A percentile compares a stretch with the other conserved stretches of the same genome.
Evolutionary conservation across 139 green algal genomes (phyloP).

Genomic region (Auxenochlorella protothecoides): DNA sequence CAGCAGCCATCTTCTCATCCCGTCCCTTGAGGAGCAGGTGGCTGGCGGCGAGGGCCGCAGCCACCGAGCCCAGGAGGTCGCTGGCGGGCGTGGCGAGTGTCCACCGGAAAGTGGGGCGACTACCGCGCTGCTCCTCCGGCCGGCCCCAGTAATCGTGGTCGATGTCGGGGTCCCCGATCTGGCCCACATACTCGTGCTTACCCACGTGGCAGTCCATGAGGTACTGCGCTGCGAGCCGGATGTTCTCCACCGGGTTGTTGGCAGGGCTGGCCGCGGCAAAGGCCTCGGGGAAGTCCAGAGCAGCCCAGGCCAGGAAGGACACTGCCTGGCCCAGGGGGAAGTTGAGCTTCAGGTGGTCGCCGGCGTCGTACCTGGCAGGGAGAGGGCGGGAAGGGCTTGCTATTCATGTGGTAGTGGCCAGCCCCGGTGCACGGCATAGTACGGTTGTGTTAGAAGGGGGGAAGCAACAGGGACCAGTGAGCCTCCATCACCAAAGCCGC

Average conservation of each 20-base stretch:
- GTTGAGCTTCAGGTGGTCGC: slow-evolving; percentile 50
- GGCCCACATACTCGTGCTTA: slow-evolving; percentile 19
- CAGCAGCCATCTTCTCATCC: slow-evolving; percentile 28
- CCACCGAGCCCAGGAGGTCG: slow-evolving; percentile 41
- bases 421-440: neutral
- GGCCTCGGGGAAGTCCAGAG: slow-evolving; percentile 39
- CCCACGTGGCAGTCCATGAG: slow-evolving; percentile 35
- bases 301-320: slow-evolving; percentile 38
- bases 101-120: slow-evolving; percentile 18
- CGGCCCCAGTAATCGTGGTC: slow-evolving; percentile 56
- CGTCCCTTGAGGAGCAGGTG: slow-evolving; percentile 35
- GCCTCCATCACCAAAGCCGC: too few relatives aligned
- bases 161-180: slow-evolving; percentile 13
- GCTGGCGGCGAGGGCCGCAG: slow-evolving; percentile 38
- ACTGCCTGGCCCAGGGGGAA: slow-evolving; percentile 44
- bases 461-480: too few relatives aligned
- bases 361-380: slow-evolving; percentile 27
- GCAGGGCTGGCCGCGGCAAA: slow-evolving; percentile 10
- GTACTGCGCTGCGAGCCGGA: slow-evolving; percentile 43
- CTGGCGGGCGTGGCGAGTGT: slow-evolving; percentile 30
- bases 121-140: slow-evolving; percentile 27
- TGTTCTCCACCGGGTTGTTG: slow-evolving; percentile 7
- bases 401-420: too few relatives aligned
- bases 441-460: neutral
- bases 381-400: neutral